Evolutionary conservation across 2,329 filamentous ascomycete genomes (phyloP).

Genomic region (Fusarium goolgardi): DNA sequence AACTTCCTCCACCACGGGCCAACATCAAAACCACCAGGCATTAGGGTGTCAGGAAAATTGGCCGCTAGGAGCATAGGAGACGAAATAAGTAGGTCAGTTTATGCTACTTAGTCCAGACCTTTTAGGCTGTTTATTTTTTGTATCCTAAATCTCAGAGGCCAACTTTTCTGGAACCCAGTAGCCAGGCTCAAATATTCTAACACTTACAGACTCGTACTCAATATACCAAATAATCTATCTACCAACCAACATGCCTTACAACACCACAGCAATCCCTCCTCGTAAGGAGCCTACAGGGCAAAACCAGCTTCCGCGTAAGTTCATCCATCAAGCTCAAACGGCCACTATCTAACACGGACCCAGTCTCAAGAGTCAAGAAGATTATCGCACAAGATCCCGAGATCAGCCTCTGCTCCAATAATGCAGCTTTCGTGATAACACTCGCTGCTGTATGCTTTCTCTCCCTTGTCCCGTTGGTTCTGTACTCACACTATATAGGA

Average conservation of each 20-base stretch:
- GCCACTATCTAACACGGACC: constrained; percentile 4
- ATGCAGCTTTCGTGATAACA: constrained; percentile 93
- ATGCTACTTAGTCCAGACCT: too few relatives aligned
- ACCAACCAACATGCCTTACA: constrained; percentile 79
- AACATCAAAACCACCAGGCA: background rate
- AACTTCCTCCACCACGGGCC: background rate
- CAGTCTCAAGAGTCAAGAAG: constrained; percentile 95
- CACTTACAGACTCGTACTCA: background rate
- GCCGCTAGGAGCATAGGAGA: too few relatives aligned
- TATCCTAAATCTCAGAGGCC: too few relatives aligned
- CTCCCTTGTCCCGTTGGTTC: background rate
- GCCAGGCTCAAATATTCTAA: constrained; percentile 7
- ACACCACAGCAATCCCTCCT: constrained; percentile 84
- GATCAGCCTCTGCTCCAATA: constrained; percentile 87
- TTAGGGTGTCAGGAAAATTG: too few relatives aligned
- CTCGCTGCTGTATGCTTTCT: constrained; percentile 79
- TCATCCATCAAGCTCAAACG: constrained; percentile 14
- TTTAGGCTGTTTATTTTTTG: too few relatives aligned
- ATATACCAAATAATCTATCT: background rate
- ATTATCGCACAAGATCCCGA: constrained; percentile 92
- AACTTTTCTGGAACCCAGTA: too few relatives aligned
- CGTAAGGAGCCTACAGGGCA: constrained; percentile 86
- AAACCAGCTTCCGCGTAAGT: constrained; percentile 84
- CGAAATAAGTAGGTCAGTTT: too few relatives aligned
- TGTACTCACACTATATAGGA: constrained; percentile 66